Evolutionary conservation across 2,329 filamentous ascomycete genomes (phyloP).

Genomic region (Colletotrichum sidae): DNA sequence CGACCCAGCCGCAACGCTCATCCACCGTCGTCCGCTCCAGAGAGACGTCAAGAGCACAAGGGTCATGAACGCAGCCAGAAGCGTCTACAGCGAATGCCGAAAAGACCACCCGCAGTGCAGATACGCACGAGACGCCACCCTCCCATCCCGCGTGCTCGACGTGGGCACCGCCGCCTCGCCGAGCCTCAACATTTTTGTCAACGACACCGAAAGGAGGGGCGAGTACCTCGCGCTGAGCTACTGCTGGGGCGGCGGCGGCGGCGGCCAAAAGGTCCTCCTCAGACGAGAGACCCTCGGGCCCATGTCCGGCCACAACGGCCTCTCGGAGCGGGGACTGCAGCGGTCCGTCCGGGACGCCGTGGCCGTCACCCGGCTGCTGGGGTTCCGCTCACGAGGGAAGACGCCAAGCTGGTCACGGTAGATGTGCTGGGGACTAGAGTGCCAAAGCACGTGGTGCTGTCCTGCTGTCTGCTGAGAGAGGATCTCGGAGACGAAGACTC

Average conservation of each 20-base stretch:
- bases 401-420: slow-evolving; percentile 5
- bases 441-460: slow-evolving; percentile 6
- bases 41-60: slow-evolving; percentile 18
- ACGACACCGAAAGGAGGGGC: slow-evolving; percentile 2
- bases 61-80: neutral
- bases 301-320: neutral
- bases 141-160: slow-evolving; percentile 29
- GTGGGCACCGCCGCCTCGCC: slow-evolving; percentile 1
- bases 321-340: neutral
- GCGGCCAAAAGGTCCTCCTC: slow-evolving; percentile 5
- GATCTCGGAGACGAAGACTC: neutral
- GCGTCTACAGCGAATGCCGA: neutral
- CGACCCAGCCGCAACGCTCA: neutral
- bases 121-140: slow-evolving; percentile 7
- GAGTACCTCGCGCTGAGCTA: slow-evolving; percentile 40
- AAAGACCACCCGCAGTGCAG: slow-evolving; percentile 5
- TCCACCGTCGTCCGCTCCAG: slow-evolving; percentile 11
- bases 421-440: neutral
- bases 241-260: slow-evolving; percentile 30
- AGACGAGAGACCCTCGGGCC: neutral
- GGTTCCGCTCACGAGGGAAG: slow-evolving; percentile 16
- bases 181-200: slow-evolving; percentile 12
- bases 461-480: neutral
- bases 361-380: slow-evolving; percentile 8
- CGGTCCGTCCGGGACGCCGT: slow-evolving; percentile 34